Conservation (phyloP, 2,329 filamentous ascomycete species). For the Davidsoniella neocaledoniae region DNA sequence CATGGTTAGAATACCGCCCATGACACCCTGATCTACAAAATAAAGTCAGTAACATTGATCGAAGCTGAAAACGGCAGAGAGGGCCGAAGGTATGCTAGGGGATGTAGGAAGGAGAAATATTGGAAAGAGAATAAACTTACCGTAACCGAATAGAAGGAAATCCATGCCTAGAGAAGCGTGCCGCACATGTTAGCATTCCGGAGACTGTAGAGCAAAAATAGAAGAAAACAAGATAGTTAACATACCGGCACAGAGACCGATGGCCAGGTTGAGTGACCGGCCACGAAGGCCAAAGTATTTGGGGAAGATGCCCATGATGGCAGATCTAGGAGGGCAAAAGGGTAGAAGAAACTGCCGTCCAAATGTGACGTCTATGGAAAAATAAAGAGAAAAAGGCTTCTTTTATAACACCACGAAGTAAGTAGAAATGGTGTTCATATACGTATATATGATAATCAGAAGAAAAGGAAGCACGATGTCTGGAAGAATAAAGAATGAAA, state of each 20-base stretch:
- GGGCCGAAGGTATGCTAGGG: too few species aligned
- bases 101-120: too few species aligned
- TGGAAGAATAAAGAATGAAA: too few species aligned
- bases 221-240: conserved; percentile 7
- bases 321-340: not conserved
- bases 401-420: not conserved
- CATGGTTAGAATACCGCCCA: conserved; percentile 58
- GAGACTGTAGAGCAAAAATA: not conserved
- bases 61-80: too few species aligned
- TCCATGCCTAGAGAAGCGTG: conserved; percentile 5
- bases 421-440: too few species aligned
- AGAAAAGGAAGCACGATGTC: too few species aligned
- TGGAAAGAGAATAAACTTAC: too few species aligned
- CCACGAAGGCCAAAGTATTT: conserved; percentile 14
- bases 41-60: conserved; percentile 14
- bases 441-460: not conserved
- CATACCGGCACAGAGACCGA: conserved; percentile 14
- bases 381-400: not conserved
- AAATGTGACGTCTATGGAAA: not conserved
- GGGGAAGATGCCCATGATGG: conserved; percentile 7
- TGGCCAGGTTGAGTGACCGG: conserved; percentile 13
- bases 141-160: conserved; percentile 29
- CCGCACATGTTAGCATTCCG: not conserved
- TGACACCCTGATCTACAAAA: conserved; percentile 48
- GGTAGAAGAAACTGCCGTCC: not conserved